Conservation (phyloP, 176 grass and related monocot species). For the Melocanna baccifera region DNA sequence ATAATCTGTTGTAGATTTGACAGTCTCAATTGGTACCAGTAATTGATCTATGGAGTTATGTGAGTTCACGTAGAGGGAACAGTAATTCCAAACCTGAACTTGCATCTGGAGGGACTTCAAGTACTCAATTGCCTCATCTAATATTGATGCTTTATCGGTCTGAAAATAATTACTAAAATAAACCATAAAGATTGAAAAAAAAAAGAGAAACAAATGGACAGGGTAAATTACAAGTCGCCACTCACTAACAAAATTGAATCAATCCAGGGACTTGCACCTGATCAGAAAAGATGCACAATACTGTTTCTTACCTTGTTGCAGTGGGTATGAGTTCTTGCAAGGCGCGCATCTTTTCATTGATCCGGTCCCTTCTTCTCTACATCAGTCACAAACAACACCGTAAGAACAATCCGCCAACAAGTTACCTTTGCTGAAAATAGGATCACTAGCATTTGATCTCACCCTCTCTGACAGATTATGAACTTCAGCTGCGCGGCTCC, state of each 20-base stretch:
- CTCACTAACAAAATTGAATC: conserved; percentile 21
- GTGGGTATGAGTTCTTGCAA: conserved; percentile 87
- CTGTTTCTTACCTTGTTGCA: conserved; percentile 74
- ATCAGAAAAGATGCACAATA: conserved; percentile 2
- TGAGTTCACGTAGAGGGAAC: neutral
- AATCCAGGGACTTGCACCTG: neutral
- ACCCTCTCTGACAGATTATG: conserved; percentile 97
- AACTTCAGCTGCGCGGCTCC: conserved; percentile 79
- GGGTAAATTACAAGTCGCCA: neutral
- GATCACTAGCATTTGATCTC: conserved; percentile 37
- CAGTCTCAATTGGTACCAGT: neutral
- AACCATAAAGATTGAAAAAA: neutral
- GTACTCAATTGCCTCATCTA: conserved; percentile 92
- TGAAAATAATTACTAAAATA: conserved; percentile 28
- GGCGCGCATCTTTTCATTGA: conserved; percentile 88
- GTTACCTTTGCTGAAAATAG: neutral
- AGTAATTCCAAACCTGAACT: conserved; percentile 60
- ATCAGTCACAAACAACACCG: conserved; percentile 7
- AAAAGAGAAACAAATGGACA: neutral
- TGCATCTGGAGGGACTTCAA: conserved; percentile 95
- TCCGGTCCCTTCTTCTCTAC: conserved; percentile 90
- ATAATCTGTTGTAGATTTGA: conserved; percentile 58
- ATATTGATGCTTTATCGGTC: conserved; percentile 89
- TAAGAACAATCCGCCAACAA: conserved; percentile 5
- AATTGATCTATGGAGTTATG: conserved; percentile 1